Percentiles rank a stretch among this genome's conserved stretches.
Evolutionary conservation across 495 filamentous ascomycete species (phyloP).

Genomic region (Daldinia grandis): DNA sequence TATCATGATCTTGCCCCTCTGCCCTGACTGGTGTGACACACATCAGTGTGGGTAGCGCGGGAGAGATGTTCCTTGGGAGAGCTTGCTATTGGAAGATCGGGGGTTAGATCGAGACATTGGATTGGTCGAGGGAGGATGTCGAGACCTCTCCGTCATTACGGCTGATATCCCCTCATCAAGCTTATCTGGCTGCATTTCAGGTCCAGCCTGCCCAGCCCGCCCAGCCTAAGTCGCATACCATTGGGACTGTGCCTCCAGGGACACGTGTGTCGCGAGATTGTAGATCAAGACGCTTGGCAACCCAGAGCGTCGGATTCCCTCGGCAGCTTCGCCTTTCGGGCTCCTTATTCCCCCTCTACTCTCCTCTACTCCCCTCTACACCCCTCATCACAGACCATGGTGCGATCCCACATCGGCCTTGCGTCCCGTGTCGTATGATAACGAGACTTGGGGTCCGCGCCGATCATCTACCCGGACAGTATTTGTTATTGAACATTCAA

Average conservation of each 20-base stretch:
- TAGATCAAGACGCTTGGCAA: slow-evolving; percentile 41
- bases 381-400: slow-evolving; percentile 12
- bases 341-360: slow-evolving; percentile 1
- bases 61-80: slow-evolving; percentile 32
- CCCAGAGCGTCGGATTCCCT: slow-evolving; percentile 43
- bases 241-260: slow-evolving; percentile 38
- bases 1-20: slow-evolving; percentile 32
- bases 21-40: slow-evolving; percentile 41
- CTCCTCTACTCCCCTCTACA: too few relatives aligned
- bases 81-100: slow-evolving; percentile 35
- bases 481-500: slow-evolving; percentile 20
- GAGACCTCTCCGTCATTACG: slow-evolving; percentile 27
- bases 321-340: slow-evolving; percentile 35
- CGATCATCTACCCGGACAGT: slow-evolving; percentile 29
- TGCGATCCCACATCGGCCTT: slow-evolving; percentile 36
- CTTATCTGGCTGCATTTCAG: slow-evolving; percentile 39
- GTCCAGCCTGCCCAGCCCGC: slow-evolving; percentile 2
- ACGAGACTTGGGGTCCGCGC: slow-evolving; percentile 37
- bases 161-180: slow-evolving; percentile 33
- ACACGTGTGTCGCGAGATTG: slow-evolving; percentile 45
- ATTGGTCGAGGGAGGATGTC: slow-evolving; percentile 28
- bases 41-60: slow-evolving; percentile 19
- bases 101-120: slow-evolving; percentile 30
- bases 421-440: slow-evolving; percentile 35
- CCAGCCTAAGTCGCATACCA: slow-evolving; percentile 26